Evolutionary conservation across 345 rosid genomes (phyloP), one percentile per base, ranked within the genome.

Genomic region (Physaria fendleri): DNA sequence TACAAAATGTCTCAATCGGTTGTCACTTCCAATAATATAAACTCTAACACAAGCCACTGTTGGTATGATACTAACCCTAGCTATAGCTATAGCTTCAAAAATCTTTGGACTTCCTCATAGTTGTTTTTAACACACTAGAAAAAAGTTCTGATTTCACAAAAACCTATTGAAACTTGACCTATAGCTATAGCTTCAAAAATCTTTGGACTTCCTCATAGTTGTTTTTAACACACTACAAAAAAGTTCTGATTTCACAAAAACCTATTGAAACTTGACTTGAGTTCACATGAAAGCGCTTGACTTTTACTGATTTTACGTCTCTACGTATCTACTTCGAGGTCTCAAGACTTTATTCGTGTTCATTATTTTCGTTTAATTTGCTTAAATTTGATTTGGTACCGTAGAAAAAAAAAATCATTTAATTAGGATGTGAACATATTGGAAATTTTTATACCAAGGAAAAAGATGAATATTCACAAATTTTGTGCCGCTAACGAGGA

Each of bases 1-100:
- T 75, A 42, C 33, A 52, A 52, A 58, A 74, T 61, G 82, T 77
- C 79, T 72, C 78, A 44, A 62, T 77, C 84, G 69, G 72, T 55
- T 72, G 88, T 81, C 82, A 71, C 73, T 68, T 83, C 79, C 71
- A 59, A 62, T 62, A 69, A 55, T 59, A 33, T 34, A 64, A 65
- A 56, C 39, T 40, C 64, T 58, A 53, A 48, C 70, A 34, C 38
- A 60, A 71, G 47, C 41, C 54, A 69, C 74, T 69, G 64, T 69
- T 62, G 73, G 55, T 55, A 39, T 64, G 69, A 62, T 61, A 54
- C 68, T 34, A 75, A 69, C 76, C 72, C 57, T 69, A 69, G 64
- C 41, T 37, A 37, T n/a, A n/a, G 28, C 66, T 68, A 43, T 69
- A 64, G 71, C 69, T 41, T 61, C 55, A 45, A 55, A 61, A 45